phyloP scores from a whole-genome alignment of 2,329 filamentous ascomycete genomes.

The Stagonosporopsis chrysanthemi region DNA sequence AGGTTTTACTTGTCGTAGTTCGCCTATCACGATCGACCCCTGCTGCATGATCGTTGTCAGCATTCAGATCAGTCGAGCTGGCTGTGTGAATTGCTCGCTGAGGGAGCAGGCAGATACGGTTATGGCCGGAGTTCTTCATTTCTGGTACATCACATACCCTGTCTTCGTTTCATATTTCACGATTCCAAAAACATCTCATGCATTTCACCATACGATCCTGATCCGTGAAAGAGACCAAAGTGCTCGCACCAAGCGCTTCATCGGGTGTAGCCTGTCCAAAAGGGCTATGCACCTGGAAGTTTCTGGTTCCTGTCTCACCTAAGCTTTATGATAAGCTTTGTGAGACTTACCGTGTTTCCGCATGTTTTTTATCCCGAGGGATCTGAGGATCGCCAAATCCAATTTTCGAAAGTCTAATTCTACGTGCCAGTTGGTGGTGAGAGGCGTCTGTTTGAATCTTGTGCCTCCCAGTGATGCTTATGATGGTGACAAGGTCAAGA shows the following conservation, averaged over 20 bases:
- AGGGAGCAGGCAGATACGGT: no score
- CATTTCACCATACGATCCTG: not conserved
- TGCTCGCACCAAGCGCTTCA: not conserved
- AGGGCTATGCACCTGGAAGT: not conserved
- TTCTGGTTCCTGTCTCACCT: slow-evolving; percentile 5
- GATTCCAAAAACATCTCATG: not conserved
- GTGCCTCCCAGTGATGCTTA: no score
- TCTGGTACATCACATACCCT: not conserved
- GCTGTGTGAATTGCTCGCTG: no score
- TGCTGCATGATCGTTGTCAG: no score
- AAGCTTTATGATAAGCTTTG: slow-evolving; percentile 12
- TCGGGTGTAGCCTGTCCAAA: no score
- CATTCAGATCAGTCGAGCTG: no score
- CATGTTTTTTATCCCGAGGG: not conserved
- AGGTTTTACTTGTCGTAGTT: no score
- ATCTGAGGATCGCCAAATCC: not conserved
- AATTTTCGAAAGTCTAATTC: slow-evolving; percentile 7
- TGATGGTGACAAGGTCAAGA: not conserved
- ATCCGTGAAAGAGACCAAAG: not conserved
- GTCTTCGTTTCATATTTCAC: not conserved
- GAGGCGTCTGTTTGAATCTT: not conserved
- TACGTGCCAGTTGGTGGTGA: not conserved
- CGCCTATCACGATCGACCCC: no score
- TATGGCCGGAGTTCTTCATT: not conserved
- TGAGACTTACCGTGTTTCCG: slow-evolving; percentile 19